Conservation (phyloP, 257 asterid species). For the Paraleonurus japonicus region DNA sequence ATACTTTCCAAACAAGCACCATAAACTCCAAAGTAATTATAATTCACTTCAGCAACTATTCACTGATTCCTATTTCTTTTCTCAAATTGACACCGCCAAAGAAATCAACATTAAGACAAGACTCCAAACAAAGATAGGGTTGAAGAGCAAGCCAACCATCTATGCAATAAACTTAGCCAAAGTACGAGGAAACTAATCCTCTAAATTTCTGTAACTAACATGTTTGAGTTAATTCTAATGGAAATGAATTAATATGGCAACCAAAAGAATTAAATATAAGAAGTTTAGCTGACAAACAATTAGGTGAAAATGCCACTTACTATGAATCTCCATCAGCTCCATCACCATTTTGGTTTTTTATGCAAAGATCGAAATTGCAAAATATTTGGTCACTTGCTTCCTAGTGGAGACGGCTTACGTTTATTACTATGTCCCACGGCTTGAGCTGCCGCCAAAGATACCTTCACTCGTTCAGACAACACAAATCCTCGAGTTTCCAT, state of each 20-base stretch:
- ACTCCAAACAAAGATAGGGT: too few species aligned
- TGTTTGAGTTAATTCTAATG: too few species aligned
- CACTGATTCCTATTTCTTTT: too few species aligned
- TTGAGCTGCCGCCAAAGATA: constrained; percentile 12
- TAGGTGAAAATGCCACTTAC: constrained; percentile 11
- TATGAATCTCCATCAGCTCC: background rate
- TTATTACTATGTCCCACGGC: constrained; percentile 22
- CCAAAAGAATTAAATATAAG: background rate
- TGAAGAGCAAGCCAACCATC: too few species aligned
- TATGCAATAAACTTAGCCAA: too few species aligned
- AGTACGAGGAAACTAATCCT: too few species aligned
- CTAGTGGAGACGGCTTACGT: constrained; percentile 4
- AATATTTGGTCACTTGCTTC: constrained; percentile 11
- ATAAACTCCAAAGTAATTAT: background rate
- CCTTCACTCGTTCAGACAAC: constrained; percentile 15
- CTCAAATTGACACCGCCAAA: too few species aligned
- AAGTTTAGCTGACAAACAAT: constrained; percentile 2
- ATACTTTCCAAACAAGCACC: background rate
- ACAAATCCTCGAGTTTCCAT: constrained; percentile 61
- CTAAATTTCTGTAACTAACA: too few species aligned
- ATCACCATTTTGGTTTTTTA: constrained; percentile 16
- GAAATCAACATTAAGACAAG: too few species aligned
- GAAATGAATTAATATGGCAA: background rate
- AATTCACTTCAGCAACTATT: too few species aligned
- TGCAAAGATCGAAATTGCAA: background rate